Conservation (phyloP, 179 eudicot species). For the Gypsophila paniculata region DNA sequence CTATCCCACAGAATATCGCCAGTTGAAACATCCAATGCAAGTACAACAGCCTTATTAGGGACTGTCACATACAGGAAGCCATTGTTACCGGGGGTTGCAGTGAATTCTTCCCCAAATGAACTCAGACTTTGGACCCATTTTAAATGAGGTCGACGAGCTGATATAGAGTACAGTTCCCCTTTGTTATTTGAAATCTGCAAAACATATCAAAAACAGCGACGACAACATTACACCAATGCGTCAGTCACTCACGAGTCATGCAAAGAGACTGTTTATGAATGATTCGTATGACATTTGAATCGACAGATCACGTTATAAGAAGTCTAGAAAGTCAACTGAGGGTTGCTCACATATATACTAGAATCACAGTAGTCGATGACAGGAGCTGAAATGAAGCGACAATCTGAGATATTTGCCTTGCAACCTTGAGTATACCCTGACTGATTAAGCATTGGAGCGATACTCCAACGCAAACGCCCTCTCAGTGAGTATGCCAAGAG, state of each 20-base stretch:
- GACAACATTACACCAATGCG: neutral
- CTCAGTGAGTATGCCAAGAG: constrained; percentile 52
- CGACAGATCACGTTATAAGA: neutral
- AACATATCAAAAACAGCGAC: constrained; percentile 10
- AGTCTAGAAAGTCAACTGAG: neutral
- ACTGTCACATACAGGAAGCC: constrained; percentile 66
- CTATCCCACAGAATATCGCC: constrained; percentile 77
- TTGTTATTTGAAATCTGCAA: constrained; percentile 72
- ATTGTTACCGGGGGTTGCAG: constrained; percentile 66
- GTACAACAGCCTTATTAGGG: constrained; percentile 44
- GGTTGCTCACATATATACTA: constrained; percentile 67
- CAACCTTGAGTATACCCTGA: constrained; percentile 80
- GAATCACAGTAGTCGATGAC: constrained; percentile 81
- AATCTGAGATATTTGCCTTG: constrained; percentile 51
- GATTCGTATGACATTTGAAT: no score
- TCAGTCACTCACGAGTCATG: neutral
- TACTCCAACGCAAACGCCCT: constrained; percentile 63
- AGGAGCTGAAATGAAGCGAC: constrained; percentile 65
- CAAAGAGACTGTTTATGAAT: neutral
- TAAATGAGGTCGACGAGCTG: constrained; percentile 51
- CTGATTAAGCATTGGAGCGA: constrained; percentile 52
- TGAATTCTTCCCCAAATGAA: constrained; percentile 42
- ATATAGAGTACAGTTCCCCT: constrained; percentile 76
- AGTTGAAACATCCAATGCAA: constrained; percentile 59
- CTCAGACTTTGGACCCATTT: constrained; percentile 86